phyloP scores from a whole-genome alignment of 2,329 filamentous ascomycete genomes.

The Macrophomina pseudophaseolina region DNA sequence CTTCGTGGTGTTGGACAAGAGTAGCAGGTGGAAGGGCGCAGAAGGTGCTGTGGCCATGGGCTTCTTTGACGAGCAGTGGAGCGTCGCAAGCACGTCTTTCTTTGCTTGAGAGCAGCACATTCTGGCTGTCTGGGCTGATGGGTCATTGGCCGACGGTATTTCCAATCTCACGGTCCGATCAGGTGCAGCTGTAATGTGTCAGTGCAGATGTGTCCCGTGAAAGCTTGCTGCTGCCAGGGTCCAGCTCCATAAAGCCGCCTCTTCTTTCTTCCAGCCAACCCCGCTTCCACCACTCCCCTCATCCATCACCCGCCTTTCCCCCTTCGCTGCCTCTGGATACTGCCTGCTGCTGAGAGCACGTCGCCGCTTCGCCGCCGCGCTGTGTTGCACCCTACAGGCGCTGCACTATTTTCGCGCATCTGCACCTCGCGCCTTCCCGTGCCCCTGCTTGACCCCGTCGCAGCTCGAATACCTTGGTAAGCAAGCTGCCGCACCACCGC shows the following conservation, averaged over 20 bases:
- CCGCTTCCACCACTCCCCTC: slow-evolving; percentile 2
- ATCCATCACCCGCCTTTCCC: background rate
- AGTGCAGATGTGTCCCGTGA: background rate
- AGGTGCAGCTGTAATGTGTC: background rate
- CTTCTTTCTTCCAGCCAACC: background rate
- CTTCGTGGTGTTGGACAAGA: slow-evolving; percentile 56
- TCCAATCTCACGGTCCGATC: background rate
- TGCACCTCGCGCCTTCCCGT: background rate
- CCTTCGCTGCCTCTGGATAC: background rate
- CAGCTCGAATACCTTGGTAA: slow-evolving; percentile 1
- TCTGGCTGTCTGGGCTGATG: background rate
- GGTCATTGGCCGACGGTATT: background rate
- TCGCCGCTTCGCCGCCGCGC: background rate
- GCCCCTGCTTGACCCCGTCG: background rate
- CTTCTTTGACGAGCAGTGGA: slow-evolving; percentile 62
- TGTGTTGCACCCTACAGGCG: background rate
- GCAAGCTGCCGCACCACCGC: background rate
- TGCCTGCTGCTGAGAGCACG: background rate
- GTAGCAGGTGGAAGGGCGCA: slow-evolving; percentile 57
- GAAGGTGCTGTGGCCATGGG: slow-evolving; percentile 60
- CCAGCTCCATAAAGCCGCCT: background rate
- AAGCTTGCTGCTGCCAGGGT: background rate
- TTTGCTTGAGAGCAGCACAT: slow-evolving; percentile 31
- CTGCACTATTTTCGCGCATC: background rate
- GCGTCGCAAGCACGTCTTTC: slow-evolving; percentile 55